Evolutionary conservation across 2,329 filamentous ascomycete species (phyloP).

Genomic region (Penicillium sp.): DNA sequence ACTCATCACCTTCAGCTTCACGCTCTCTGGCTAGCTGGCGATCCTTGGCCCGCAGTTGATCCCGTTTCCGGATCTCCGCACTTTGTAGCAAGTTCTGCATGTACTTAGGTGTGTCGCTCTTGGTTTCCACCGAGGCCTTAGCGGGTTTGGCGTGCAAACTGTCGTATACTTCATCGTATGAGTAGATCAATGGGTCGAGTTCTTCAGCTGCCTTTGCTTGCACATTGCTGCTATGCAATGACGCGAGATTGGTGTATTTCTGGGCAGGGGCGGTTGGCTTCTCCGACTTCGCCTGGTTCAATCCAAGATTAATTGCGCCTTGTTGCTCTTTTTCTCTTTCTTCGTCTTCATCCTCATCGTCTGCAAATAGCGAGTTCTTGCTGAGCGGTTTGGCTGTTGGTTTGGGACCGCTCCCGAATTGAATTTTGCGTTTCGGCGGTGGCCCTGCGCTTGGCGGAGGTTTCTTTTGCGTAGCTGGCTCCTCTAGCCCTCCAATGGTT

Average conservation of each 20-base stretch:
- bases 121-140: slow-evolving; percentile 18
- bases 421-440: slow-evolving; percentile 36
- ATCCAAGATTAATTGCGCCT: slow-evolving; percentile 21
- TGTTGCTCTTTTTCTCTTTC: slow-evolving; percentile 16
- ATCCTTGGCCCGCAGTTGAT: slow-evolving; percentile 60
- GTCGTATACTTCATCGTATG: slow-evolving; percentile 51
- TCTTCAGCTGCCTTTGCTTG: slow-evolving; percentile 44
- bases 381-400: slow-evolving; percentile 32
- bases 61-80: slow-evolving; percentile 61
- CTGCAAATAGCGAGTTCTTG: slow-evolving; percentile 38
- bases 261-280: slow-evolving; percentile 16
- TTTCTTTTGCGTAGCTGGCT: slow-evolving; percentile 17
- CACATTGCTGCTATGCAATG: slow-evolving; percentile 45
- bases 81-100: slow-evolving; percentile 59
- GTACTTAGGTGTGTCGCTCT: slow-evolving; percentile 52
- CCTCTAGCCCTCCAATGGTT: slow-evolving; percentile 38
- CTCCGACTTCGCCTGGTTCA: slow-evolving; percentile 23
- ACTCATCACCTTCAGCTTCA: slow-evolving; percentile 64
- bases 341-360: slow-evolving; percentile 35
- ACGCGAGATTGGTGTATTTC: slow-evolving; percentile 47
- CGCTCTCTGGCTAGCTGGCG: slow-evolving; percentile 59
- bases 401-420: slow-evolving; percentile 24
- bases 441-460: slow-evolving; percentile 17
- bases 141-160: slow-evolving; percentile 44
- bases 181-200: slow-evolving; percentile 49